phyloP scores from a whole-genome alignment of 345 rosid species.

The Carallia brachiata region DNA sequence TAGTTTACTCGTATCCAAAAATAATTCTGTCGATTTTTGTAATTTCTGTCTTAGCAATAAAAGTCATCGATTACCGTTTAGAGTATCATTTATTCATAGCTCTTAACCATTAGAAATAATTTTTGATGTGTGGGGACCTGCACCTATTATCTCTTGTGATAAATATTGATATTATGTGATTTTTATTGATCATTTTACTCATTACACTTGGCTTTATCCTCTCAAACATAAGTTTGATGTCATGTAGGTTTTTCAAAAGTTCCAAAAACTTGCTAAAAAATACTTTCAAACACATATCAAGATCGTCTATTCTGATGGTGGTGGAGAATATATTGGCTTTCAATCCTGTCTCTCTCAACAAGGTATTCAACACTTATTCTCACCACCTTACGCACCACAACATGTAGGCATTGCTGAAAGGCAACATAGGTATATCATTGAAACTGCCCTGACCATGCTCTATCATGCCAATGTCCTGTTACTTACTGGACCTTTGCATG shows the following conservation, averaged over 20 bases:
- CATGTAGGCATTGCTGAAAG: too few relatives aligned
- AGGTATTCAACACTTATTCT: not conserved
- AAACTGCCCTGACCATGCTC: too few relatives aligned
- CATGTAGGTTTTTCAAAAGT: not conserved
- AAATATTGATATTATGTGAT: not conserved
- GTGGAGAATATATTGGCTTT: not conserved
- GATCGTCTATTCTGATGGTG: not conserved
- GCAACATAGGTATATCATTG: too few relatives aligned
- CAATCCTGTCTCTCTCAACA: too few relatives aligned
- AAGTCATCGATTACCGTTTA: not conserved
- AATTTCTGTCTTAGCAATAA: too few relatives aligned
- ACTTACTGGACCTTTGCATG: too few relatives aligned
- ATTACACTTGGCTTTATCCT: not conserved
- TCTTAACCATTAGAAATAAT: not conserved
- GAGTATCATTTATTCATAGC: not conserved
- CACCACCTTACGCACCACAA: not conserved
- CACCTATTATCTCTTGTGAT: not conserved
- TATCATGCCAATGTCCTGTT: too few relatives aligned
- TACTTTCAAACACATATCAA: not conserved
- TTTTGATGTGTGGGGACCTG: not conserved
- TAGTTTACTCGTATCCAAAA: too few relatives aligned
- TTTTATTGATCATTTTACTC: not conserved
- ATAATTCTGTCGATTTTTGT: too few relatives aligned
- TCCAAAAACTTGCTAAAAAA: not conserved
- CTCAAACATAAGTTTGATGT: not conserved